Evolutionary conservation across 1,284 basidiomycete species (phyloP), one percentile per base, ranked within the genome.

Genomic region (Leccinum angustisporum): DNA sequence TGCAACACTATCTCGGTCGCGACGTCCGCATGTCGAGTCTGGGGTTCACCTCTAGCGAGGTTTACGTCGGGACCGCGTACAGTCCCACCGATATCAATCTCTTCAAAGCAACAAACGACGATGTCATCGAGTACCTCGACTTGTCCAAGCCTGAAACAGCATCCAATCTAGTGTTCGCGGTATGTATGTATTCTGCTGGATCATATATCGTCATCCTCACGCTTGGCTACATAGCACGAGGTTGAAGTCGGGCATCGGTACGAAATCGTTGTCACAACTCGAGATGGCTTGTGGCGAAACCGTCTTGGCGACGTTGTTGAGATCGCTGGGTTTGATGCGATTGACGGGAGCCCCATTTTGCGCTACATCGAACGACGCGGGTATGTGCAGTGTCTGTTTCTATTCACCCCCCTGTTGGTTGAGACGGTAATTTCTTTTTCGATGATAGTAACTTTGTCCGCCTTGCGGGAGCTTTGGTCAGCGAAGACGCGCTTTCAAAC

Each of bases 231-330:
- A 11, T 52, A 72, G 67, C 58, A 66, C 36, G 61, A 70, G 40
- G 58, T 71, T 14, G 18, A 64, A 52, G 21, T 55, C 13, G 68
- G 67, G 21, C 46, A 16, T 16, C 56, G 62, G 33, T 72, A 72
- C 34, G 70, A 72, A 30, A 51, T 70, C 43, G 53, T 71, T 4
- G 52, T 72, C 27, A 70, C 67, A 0, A 53, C 66, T 4, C 65
- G 69, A 16, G 66, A 70, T 18, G 71, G 67, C 4, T 46, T 70
- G 51, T 72, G 69, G 69, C 68, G 68, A 13, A 67, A 73, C 14
- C 69, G 68, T 8, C 58, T 71, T 2, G 68, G 70, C 0, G 70
- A 71, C 43, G 58, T 73, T 38, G 36, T 69, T 3, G 61, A 67
- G 50, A 40, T 72, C 18, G 57, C 54, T 9, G 71, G 68, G 3